phyloP scores from a whole-genome alignment of 164 flowering plant species.

The Santalum album region DNA sequence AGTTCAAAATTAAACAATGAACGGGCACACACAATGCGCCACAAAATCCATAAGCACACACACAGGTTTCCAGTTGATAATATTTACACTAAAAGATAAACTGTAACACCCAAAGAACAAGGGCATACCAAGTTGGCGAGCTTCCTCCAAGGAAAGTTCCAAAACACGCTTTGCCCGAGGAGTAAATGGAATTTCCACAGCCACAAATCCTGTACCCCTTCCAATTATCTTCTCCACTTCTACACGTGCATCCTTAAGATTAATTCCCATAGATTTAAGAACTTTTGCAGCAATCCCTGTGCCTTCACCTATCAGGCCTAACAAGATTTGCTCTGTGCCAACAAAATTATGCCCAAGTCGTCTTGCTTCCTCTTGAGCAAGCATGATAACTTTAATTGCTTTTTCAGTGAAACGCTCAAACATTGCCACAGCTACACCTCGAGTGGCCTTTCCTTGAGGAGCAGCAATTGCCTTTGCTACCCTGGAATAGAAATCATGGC shows the following conservation, averaged over 20 bases:
- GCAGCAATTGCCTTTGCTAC: conserved; percentile 33
- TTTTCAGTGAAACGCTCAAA: conserved; percentile 93
- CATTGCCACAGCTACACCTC: conserved; percentile 61
- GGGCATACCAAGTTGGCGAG: conserved; percentile 78
- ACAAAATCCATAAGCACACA: too few relatives aligned
- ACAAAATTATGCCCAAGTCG: conserved; percentile 92
- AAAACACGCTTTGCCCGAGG: conserved; percentile 93
- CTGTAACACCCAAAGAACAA: too few relatives aligned
- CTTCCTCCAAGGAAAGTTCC: conserved; percentile 89
- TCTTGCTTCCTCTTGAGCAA: conserved; percentile 97
- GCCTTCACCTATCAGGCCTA: conserved; percentile 97
- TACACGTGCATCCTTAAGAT: conserved; percentile 88
- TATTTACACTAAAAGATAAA: too few relatives aligned
- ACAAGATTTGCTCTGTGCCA: conserved; percentile 86
- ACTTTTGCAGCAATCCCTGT: conserved; percentile 98
- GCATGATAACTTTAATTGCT: conserved; percentile 94
- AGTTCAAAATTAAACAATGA: too few relatives aligned
- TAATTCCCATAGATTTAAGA: conserved; percentile 88
- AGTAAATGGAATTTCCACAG: conserved; percentile 89
- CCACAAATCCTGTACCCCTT: conserved; percentile 89
- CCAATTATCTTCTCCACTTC: conserved; percentile 97
- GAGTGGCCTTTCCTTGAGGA: conserved; percentile 30
- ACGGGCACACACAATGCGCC: too few relatives aligned
- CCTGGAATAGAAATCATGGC: conserved; percentile 40
- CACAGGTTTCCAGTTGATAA: too few relatives aligned